Base-by-base conservation (phyloP, 495 filamentous ascomycete species). In the Cercophora samala region DNA sequence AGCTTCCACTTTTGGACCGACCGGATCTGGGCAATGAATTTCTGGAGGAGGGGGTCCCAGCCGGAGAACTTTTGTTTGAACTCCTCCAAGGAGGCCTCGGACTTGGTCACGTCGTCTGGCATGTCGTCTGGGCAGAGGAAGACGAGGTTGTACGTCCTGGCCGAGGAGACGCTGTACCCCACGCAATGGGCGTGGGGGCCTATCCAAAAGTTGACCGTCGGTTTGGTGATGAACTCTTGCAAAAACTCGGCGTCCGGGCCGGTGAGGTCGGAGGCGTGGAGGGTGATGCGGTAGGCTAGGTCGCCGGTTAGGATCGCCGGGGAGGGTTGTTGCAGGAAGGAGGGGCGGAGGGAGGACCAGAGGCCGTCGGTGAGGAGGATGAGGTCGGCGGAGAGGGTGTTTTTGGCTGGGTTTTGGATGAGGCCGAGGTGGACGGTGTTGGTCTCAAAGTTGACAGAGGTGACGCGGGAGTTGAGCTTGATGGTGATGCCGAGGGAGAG, bases 201-300 rank as follows among this genome's bases (percentile, higher is more conserved):
- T 26, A 91, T 72, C 90, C 90, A 93, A 70, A 91, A 89, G 66
- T 90, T 83, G 17, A 91, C 88, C 18, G 83, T 82, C 0, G 88
- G 84, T 21, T 86, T 76, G 6, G 72, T 61, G 0, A 87, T 79
- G 66, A 82, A 76, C 58, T 79, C 63, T 19, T 61, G 64, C 1
- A 88, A 72, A 19, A 81, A 78, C 0, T 75, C 76, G 15, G 82
- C 77, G 56, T 82, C 80, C 32, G 79, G 75, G 22, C 81, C 79
- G 23, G 74, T 73, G 58, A 88, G 76, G 58, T 88, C 77, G 21
- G 80, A 74, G 5, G 77, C 75, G 11, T 81, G 77, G 29, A 89
- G 77, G 18, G 85, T 76, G 63, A 88, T 85, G 2, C 87, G 80
- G 68, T 88, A 89, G 9, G 87, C 87, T 42, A 87, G 74, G 67